These are phyloP conservation scores for Peziza echinospora DNA, from an alignment of 495 filamentous ascomycete genomes.

Conservation along the genomic window DNA sequence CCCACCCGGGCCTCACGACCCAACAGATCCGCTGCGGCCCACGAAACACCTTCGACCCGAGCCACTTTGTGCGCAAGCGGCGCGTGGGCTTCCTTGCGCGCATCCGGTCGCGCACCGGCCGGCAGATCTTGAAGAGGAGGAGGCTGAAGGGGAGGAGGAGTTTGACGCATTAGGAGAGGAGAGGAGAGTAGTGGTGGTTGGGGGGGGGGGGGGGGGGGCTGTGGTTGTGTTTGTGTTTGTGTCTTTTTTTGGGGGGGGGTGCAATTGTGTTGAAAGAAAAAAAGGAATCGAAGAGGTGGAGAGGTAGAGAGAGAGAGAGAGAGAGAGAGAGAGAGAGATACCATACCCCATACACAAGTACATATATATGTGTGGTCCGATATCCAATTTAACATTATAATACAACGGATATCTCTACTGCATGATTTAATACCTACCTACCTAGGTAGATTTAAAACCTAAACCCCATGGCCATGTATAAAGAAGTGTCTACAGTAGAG, in stretches of 20 bases:
- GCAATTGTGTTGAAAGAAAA: not conserved
- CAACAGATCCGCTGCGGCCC: constrained; percentile 33
- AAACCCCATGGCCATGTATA: no score
- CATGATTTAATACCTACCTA: no score
- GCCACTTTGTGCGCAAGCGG: constrained; percentile 47
- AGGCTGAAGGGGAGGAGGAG: constrained; percentile 36
- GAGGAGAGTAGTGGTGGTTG: not conserved
- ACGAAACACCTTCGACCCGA: constrained; percentile 42
- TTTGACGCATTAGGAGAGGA: constrained; percentile 32
- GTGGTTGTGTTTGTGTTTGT: no score
- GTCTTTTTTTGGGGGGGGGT: not conserved
- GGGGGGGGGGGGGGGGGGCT: not conserved
- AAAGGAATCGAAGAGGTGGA: not conserved
- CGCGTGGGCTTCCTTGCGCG: constrained; percentile 46
- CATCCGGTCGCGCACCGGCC: constrained; percentile 32
- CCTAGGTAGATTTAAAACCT: no score
- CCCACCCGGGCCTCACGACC: constrained; percentile 26
- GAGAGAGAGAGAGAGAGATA: no score
- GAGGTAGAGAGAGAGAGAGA: no score
- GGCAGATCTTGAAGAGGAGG: constrained; percentile 35
- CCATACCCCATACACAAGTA: no score
- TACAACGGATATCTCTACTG: no score
- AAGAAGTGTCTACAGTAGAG: no score
- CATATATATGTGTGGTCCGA: no score
- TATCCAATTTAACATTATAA: no score